Evolutionary conservation across 108 stramenopile genomes (phyloP).

Genomic region (Cylindrotheca fusiformis): DNA sequence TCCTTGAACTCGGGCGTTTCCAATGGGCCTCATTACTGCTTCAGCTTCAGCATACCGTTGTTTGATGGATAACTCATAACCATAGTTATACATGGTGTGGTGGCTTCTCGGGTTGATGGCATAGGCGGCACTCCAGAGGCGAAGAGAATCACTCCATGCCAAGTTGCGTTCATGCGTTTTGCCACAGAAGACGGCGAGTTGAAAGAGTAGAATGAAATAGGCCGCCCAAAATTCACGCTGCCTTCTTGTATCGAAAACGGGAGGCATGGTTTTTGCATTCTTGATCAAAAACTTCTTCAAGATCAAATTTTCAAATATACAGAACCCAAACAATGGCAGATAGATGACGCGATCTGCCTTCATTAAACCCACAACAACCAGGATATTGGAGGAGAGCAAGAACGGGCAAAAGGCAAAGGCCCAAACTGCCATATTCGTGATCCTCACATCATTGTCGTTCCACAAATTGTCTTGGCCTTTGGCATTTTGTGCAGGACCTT

Average conservation of each 20-base stretch:
- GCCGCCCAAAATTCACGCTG: constrained; percentile 23
- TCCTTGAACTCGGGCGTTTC: constrained; percentile 38
- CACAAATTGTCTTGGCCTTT: not conserved
- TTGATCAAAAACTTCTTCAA: constrained; percentile 17
- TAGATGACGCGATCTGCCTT: constrained; percentile 64
- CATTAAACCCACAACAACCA: constrained; percentile 60
- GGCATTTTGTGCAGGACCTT: not conserved
- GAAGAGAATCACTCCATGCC: constrained; percentile 42
- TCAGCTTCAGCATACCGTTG: constrained; percentile 45
- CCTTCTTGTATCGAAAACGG: constrained; percentile 9
- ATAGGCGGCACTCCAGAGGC: constrained; percentile 45
- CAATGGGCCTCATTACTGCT: constrained; percentile 44
- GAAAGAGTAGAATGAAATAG: constrained; percentile 33
- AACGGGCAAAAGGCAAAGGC: constrained; percentile 47
- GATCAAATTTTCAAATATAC: constrained; percentile 37
- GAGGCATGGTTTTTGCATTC: constrained; percentile 16
- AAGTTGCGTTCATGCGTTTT: constrained; percentile 47
- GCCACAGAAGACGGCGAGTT: constrained; percentile 29
- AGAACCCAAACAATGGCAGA: constrained; percentile 50
- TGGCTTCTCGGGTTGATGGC: constrained; percentile 40
- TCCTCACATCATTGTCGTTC: constrained; percentile 14
- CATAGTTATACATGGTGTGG: constrained; percentile 58
- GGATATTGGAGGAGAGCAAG: constrained; percentile 43
- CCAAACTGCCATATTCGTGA: constrained; percentile 32
- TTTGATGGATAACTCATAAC: constrained; percentile 55